Evolutionary conservation across 164 flowering plant species (phyloP).

Genomic region (Pachysandra terminalis): DNA sequence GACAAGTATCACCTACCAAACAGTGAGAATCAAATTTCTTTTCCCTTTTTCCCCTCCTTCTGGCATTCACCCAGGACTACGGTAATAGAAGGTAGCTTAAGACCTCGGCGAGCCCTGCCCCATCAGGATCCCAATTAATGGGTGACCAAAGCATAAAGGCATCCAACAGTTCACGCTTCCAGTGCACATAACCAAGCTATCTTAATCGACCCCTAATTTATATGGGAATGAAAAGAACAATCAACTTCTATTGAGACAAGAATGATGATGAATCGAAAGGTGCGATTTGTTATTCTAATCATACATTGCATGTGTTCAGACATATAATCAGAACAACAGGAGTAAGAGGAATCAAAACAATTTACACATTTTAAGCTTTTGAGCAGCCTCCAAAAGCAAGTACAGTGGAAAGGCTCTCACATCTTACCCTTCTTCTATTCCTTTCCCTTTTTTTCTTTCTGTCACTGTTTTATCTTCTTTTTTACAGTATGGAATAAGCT

Average conservation of each 20-base stretch:
- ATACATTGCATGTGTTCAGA: conserved; percentile 19
- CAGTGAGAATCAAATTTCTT: no score
- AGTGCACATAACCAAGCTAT: no score
- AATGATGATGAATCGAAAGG: conserved; percentile 23
- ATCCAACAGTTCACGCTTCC: no score
- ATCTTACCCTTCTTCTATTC: conserved; percentile 10
- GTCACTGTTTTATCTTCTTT: conserved; percentile 7
- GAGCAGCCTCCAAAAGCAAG: conserved; percentile 5
- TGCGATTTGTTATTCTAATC: conserved; percentile 23
- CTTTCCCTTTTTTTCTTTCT: neutral
- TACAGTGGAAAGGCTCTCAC: conserved; percentile 13
- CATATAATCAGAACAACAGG: conserved; percentile 23
- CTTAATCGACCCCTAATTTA: no score
- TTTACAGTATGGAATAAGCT: conserved; percentile 80
- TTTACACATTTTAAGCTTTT: conserved; percentile 9
- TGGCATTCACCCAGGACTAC: no score
- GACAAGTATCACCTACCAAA: no score
- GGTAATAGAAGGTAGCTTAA: no score
- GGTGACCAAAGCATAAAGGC: no score
- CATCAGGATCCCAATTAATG: no score
- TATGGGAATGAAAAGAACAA: no score
- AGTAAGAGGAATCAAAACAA: conserved; percentile 6
- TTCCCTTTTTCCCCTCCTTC: no score
- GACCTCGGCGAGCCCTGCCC: no score
- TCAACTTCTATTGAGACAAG: conserved; percentile 17